A percentile compares a stretch with the other conserved stretches of the same genome.
These are phyloP conservation scores for Lanmaoa pseudosensibilis DNA, from an alignment of 768 basidiomycete species.

Conservation along the genomic window DNA sequence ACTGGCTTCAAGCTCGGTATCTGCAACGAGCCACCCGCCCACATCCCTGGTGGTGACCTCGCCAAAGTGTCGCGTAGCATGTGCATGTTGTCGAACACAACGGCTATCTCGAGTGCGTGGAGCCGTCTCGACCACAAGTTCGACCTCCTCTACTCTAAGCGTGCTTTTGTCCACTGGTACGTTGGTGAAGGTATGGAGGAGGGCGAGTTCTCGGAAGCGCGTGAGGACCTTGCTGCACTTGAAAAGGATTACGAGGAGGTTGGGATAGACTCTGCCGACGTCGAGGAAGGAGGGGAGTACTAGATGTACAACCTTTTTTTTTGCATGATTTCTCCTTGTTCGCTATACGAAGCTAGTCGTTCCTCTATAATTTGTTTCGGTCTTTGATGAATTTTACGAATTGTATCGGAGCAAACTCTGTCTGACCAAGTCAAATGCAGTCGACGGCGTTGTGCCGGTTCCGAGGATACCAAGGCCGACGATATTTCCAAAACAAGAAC, in stretches of 20 bases:
- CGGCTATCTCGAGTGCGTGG: slow-evolving; percentile 73
- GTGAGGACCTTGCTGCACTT: slow-evolving; percentile 99
- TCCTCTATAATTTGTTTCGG: slow-evolving; percentile 29
- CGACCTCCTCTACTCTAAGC: slow-evolving; percentile 73
- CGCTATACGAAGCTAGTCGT: slow-evolving; percentile 30
- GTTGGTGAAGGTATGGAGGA: slow-evolving; percentile 81
- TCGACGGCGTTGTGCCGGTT: neutral
- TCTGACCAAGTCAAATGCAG: neutral
- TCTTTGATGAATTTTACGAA: slow-evolving; percentile 38
- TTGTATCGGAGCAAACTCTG: slow-evolving; percentile 19
- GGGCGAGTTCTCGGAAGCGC: slow-evolving; percentile 98
- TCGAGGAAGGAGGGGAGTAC: slow-evolving; percentile 51
- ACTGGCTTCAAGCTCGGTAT: slow-evolving; percentile 81
- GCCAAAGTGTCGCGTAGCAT: slow-evolving; percentile 74
- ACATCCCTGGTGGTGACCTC: slow-evolving; percentile 73
- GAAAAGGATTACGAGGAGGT: slow-evolving; percentile 97
- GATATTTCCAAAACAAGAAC: slow-evolving; percentile 30
- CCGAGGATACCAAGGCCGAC: slow-evolving; percentile 2
- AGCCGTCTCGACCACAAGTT: slow-evolving; percentile 76
- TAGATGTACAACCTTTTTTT: slow-evolving; percentile 21
- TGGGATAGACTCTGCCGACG: slow-evolving; percentile 52
- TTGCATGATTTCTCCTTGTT: slow-evolving; percentile 25
- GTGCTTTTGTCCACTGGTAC: slow-evolving; percentile 59
- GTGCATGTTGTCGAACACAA: slow-evolving; percentile 79
- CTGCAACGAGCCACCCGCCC: slow-evolving; percentile 75